Conservation (phyloP, 495 filamentous ascomycete species). For the Penicillium roqueforti region DNA sequence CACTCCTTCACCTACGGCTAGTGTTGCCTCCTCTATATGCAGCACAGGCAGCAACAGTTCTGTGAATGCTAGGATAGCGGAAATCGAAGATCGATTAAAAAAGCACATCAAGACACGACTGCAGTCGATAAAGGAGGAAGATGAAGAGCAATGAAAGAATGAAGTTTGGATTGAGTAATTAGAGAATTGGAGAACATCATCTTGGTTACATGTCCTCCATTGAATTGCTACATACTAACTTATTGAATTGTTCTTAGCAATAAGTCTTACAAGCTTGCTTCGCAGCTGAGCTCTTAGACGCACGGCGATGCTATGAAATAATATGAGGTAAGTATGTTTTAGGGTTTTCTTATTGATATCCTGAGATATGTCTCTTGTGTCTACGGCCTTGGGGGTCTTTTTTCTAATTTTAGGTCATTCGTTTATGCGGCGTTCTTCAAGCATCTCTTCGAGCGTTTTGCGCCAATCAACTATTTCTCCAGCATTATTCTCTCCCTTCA, state of each 20-base stretch:
- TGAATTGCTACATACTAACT: neutral
- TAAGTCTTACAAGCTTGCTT: neutral
- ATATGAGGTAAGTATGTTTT: neutral
- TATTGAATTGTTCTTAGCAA: neutral
- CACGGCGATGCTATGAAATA: neutral
- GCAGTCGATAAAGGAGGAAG: neutral
- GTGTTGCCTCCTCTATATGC: neutral
- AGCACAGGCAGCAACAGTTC: neutral
- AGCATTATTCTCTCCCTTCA: neutral
- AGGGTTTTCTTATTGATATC: neutral
- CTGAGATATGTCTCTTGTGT: neutral
- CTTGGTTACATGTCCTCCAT: neutral
- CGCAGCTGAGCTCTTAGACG: neutral
- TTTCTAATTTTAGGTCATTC: neutral
- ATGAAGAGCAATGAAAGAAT: neutral
- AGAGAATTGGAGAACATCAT: neutral
- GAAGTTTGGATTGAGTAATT: neutral
- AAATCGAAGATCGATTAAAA: neutral
- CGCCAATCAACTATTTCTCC: neutral
- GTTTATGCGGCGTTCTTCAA: neutral
- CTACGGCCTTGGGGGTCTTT: neutral
- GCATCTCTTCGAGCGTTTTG: neutral
- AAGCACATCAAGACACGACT: neutral
- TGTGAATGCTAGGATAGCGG: neutral
- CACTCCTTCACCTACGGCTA: neutral